phyloP scores from a whole-genome alignment of 2,329 filamentous ascomycete species.

The Bipolaris cookei region DNA sequence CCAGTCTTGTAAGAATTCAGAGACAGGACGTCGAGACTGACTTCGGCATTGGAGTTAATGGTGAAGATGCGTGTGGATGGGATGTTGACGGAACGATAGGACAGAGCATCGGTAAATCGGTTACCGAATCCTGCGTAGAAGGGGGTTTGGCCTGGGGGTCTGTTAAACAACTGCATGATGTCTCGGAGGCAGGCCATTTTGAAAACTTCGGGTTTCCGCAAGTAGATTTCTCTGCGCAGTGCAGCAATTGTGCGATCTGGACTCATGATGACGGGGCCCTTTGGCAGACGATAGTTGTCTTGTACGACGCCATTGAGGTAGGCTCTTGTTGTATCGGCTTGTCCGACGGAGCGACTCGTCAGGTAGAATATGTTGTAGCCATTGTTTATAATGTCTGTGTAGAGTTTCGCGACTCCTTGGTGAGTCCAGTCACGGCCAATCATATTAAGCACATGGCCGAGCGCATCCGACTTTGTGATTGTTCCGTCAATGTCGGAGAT shows the following conservation, averaged over 20 bases:
- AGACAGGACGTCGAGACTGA: constrained; percentile 85
- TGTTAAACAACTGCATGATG: constrained; percentile 83
- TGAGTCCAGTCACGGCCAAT: constrained; percentile 99
- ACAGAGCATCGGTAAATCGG: constrained; percentile 91
- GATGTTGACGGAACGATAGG: constrained; percentile 94
- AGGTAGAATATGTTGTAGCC: constrained; percentile 99
- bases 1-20: constrained; percentile 96
- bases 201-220: constrained; percentile 97
- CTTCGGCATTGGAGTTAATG: constrained; percentile 97
- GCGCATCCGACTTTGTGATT: constrained; percentile 94
- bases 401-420: constrained; percentile 93
- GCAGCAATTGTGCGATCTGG: constrained; percentile 96
- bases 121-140: constrained; percentile 99
- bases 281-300: constrained; percentile 83
- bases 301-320: constrained; percentile 91
- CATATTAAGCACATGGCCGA: constrained; percentile 94
- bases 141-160: constrained; percentile 69
- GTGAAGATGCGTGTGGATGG: constrained; percentile 95
- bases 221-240: constrained; percentile 86
- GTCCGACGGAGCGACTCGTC: constrained; percentile 90
- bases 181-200: constrained; percentile 98
- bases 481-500: constrained; percentile 99
- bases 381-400: constrained; percentile 92
- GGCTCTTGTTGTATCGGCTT: constrained; percentile 85
- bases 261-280: constrained; percentile 91